Evolutionary conservation across 495 filamentous ascomycete species (phyloP), one percentile per base, ranked within the genome.

Genomic region (Neurospora cerealis): DNA sequence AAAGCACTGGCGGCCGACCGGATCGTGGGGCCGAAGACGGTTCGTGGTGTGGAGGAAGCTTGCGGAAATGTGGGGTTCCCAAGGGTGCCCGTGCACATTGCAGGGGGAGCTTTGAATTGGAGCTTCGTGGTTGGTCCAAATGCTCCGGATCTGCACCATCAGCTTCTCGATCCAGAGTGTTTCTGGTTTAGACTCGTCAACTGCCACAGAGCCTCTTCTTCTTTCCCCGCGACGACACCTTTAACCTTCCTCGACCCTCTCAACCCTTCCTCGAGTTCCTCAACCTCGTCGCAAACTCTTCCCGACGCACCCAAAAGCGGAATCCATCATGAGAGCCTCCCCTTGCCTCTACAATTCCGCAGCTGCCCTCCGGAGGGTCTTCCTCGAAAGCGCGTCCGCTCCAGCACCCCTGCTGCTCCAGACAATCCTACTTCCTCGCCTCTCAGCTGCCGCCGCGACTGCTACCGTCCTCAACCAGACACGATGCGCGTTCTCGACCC

Each of bases 261-360:
- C 28, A 19, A 9, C 3, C 7, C 54, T 66, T 13, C 0, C 28
- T 66, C 54, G 3, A 66, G 13, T 66, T 36, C 54, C 54, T 66
- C 54, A 34, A 36, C 54, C 32, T 34, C 13, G 32, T 19, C 28
- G 28, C 54, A 3, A 66, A 8, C 13, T 9, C 28, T 7, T 17
- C 13, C 28, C 28, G 28, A 34, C 32, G 15, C 19, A 34, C 28
- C 28, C 48, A 62, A 34, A 13, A 34, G 21, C 28, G 6, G 54
- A 19, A 32, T 62, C 19, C 38, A 73, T 44, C 48, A 85, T 85
- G 83, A 77, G 69, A 54, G 74, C 42, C 69, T 76, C 83, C 21
- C 74, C 73, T 72, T 84, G 83, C 73, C 54, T 80, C 21, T 86
- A 83, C 80, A 83, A 77, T 74, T 77, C 82, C 74, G 80, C 80